Conservation (phyloP, 2,329 filamentous ascomycete genomes). For the Sclerotinia spermophila region DNA sequence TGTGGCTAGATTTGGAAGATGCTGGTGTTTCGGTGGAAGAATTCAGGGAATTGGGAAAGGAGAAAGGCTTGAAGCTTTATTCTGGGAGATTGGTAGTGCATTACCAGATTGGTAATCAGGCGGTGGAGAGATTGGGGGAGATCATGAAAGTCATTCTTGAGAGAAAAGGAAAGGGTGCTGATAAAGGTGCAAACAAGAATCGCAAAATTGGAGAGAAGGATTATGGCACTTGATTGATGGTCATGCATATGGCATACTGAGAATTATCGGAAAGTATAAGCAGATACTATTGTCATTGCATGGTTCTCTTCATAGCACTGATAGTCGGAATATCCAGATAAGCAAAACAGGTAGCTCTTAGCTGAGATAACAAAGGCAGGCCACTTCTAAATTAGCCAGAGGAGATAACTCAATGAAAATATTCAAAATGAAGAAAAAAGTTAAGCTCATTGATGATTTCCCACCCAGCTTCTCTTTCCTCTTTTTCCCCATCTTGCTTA, state of each 20-base stretch:
- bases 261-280: neutral
- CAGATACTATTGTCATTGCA: neutral
- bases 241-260: neutral
- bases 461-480: neutral
- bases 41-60: slow-evolving; percentile 52
- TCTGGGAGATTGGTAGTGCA: slow-evolving; percentile 64
- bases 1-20: slow-evolving; percentile 63
- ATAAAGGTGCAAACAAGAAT: slow-evolving; percentile 18
- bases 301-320: neutral
- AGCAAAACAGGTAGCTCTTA: neutral
- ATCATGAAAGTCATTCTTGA: slow-evolving; percentile 42
- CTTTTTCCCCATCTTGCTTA: neutral
- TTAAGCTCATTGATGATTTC: too few relatives aligned
- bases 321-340: neutral
- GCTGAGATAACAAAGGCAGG: too few relatives aligned
- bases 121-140: slow-evolving; percentile 47
- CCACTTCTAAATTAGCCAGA: neutral
- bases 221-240: slow-evolving; percentile 33
- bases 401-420: neutral
- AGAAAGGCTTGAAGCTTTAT: slow-evolving; percentile 53
- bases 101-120: slow-evolving; percentile 64
- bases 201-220: slow-evolving; percentile 31
- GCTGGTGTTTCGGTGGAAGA: slow-evolving; percentile 50
- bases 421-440: neutral
- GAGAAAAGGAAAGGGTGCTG: slow-evolving; percentile 20